These are phyloP conservation scores for Aspergillus spinulosporus DNA, from an alignment of 2,329 filamentous ascomycete genomes.

Conservation along the genomic window DNA sequence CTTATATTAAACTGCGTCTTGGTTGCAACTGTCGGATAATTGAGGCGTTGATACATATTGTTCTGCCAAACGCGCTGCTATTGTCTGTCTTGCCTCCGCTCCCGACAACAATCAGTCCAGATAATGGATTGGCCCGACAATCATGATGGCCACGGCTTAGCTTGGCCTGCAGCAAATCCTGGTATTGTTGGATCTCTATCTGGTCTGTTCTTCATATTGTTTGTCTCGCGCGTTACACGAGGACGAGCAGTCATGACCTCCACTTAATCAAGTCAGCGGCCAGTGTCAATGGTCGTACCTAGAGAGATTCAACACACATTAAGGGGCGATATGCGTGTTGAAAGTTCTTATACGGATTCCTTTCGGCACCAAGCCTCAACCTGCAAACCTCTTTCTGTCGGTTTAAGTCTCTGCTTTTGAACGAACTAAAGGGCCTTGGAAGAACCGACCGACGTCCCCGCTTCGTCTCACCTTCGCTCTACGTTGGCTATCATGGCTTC, in stretches of 20 bases:
- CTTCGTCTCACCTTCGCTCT: not conserved
- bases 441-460: not conserved
- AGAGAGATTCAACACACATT: not conserved
- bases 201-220: constrained; percentile 15
- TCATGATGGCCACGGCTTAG: constrained; percentile 4
- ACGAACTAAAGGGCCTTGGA: constrained; percentile 1
- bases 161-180: constrained; percentile 4
- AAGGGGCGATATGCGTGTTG: constrained; percentile 1
- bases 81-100: constrained; percentile 26
- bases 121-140: constrained; percentile 1
- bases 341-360: constrained; percentile 17
- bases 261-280: constrained; percentile 1
- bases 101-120: constrained; percentile 7
- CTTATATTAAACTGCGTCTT: constrained; percentile 5
- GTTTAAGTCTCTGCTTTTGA: not conserved
- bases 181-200: constrained; percentile 8
- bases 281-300: not conserved
- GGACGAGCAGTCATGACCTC: not conserved
- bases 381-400: not conserved
- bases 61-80: constrained; percentile 23
- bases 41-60: constrained; percentile 26
- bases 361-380: not conserved
- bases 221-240: constrained; percentile 28
- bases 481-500: constrained; percentile 17
- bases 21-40: constrained; percentile 3